Conservation (phyloP, 2,329 filamentous ascomycete genomes). For the Atkinsonella texensis region DNA sequence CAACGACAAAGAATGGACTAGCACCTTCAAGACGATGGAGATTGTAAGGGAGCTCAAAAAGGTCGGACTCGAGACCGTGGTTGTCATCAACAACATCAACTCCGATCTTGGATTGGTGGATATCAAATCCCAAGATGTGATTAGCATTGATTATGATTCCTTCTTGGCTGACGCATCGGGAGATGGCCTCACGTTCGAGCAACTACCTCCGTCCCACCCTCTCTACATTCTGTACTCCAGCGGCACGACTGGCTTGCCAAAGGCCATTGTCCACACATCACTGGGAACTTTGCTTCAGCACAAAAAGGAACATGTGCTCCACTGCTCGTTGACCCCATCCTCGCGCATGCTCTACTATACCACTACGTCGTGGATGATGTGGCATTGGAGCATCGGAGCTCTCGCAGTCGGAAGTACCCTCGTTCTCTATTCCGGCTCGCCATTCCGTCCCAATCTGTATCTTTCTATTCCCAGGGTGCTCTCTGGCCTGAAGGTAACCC, state of each 20-base stretch:
- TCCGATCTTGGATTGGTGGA: constrained; percentile 30
- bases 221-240: constrained; percentile 91
- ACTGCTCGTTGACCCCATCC: constrained; percentile 62
- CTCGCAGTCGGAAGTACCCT: constrained; percentile 74
- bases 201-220: constrained; percentile 73
- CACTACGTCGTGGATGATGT: constrained; percentile 99
- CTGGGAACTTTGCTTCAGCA: constrained; percentile 87
- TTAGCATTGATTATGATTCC: constrained; percentile 30
- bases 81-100: constrained; percentile 60
- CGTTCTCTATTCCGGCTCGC: constrained; percentile 84
- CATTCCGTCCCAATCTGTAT: constrained; percentile 69
- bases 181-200: constrained; percentile 51
- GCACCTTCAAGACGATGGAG: constrained; percentile 64
- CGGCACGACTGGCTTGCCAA: constrained; percentile 77
- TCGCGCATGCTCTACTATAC: constrained; percentile 87
- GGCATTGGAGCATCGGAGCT: constrained; percentile 89
- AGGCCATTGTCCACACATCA: constrained; percentile 88
- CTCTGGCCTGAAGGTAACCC: constrained; percentile 69
- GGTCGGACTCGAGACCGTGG: constrained; percentile 52
- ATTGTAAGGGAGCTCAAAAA: constrained; percentile 52
- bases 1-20: constrained; percentile 82
- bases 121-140: constrained; percentile 26
- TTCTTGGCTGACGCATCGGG: constrained; percentile 33
- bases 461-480: constrained; percentile 75
- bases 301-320: constrained; percentile 89